A percentile compares a stretch with the other conserved stretches of the same genome.
Conservation (phyloP, 139 green algal species). For the Asterochloris sp. region DNA sequence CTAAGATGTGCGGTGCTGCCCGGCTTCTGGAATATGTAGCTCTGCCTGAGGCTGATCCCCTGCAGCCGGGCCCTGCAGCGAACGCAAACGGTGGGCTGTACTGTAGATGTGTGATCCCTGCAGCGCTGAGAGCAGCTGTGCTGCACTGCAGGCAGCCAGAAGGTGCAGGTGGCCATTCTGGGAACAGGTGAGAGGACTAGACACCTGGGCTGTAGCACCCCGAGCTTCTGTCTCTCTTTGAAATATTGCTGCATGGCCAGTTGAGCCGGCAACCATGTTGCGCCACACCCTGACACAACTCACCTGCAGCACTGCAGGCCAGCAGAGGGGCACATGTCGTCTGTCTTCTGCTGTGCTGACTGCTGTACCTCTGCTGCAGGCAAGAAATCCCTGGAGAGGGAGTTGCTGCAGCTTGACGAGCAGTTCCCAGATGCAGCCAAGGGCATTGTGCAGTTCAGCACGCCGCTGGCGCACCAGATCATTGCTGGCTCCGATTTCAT, state of each 20-base stretch:
- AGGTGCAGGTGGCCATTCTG: constrained; percentile 80
- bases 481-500: constrained; percentile 96
- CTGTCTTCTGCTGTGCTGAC: background rate
- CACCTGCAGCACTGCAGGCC: background rate
- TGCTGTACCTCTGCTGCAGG: constrained; percentile 40
- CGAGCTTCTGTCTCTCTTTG: too few relatives aligned
- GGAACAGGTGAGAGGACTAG: constrained; percentile 51
- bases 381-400: constrained; percentile 83
- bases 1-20: too few relatives aligned
- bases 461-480: constrained; percentile 91
- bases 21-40: too few relatives aligned
- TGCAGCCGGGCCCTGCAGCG: too few relatives aligned
- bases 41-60: too few relatives aligned
- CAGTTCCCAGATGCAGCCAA: constrained; percentile 64
- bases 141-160: too few relatives aligned
- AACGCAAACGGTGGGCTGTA: background rate
- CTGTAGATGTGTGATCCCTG: background rate
- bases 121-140: background rate
- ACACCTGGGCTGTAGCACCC: too few relatives aligned
- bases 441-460: constrained; percentile 93
- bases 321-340: constrained; percentile 1
- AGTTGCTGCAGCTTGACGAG: constrained; percentile 76
- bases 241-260: too few relatives aligned
- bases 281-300: background rate
- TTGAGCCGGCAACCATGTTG: too few relatives aligned